phyloP scores from a whole-genome alignment of 805 yeast genomes.

The Candida nemodendra region DNA sequence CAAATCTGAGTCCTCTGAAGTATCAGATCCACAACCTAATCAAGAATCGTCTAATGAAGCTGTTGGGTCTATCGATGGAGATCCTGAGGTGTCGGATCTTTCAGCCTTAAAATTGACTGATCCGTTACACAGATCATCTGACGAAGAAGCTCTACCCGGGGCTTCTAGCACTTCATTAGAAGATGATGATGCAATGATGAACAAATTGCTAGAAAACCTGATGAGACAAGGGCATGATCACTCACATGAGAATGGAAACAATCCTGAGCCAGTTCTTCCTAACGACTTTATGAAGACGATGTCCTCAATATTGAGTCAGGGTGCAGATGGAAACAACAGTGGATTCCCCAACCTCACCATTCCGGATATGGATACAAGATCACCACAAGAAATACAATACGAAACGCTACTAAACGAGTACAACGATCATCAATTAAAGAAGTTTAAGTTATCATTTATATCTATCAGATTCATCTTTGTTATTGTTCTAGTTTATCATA shows the following conservation, averaged over 20 bases:
- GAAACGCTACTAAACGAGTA: conserved; percentile 12
- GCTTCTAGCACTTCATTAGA: not conserved
- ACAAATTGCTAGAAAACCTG: conserved; percentile 17
- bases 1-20: conserved; percentile 5
- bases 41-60: conserved; percentile 13
- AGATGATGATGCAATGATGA: conserved; percentile 17
- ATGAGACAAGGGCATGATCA: conserved; percentile 18
- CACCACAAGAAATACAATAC: conserved; percentile 16
- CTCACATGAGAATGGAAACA: not conserved
- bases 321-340: conserved; percentile 3
- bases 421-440: conserved; percentile 11
- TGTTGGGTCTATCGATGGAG: conserved; percentile 17
- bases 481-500: conserved; percentile 11
- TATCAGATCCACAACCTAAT: not conserved
- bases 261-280: conserved; percentile 15
- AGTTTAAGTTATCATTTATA: conserved; percentile 15
- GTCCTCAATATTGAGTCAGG: conserved; percentile 24
- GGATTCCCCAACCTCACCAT: conserved; percentile 1
- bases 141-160: conserved; percentile 3
- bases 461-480: conserved; percentile 18
- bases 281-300: conserved; percentile 32
- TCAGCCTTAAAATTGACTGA: conserved; percentile 9
- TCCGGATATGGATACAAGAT: conserved; percentile 2
- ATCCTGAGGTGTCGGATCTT: conserved; percentile 25
- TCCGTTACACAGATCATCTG: conserved; percentile 10